phyloP scores from a whole-genome alignment of 768 basidiomycete genomes.

The Pleurotus eryngii region DNA sequence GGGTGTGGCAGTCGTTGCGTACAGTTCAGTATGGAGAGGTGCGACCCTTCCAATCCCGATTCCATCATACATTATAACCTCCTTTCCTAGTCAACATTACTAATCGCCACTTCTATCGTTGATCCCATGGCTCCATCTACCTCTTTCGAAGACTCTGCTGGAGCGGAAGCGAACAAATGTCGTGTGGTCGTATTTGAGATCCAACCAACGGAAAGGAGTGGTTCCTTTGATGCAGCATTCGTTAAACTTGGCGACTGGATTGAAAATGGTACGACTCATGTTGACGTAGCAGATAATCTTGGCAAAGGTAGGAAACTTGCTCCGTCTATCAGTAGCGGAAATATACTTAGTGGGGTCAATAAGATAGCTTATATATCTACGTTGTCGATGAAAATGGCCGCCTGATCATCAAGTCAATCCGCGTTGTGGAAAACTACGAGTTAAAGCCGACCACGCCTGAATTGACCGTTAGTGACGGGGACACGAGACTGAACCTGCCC shows the following conservation, averaged over 20 bases:
- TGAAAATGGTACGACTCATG: conserved; percentile 37
- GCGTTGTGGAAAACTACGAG: background rate
- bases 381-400: conserved; percentile 40
- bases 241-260: conserved; percentile 53
- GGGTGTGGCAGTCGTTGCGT: conserved; percentile 42
- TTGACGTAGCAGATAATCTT: no score
- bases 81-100: conserved; percentile 30
- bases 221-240: conserved; percentile 34
- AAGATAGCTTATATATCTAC: conserved; percentile 38
- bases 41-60: conserved; percentile 6
- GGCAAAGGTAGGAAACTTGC: no score
- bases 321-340: no score
- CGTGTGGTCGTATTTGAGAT: conserved; percentile 39
- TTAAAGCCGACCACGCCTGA: background rate
- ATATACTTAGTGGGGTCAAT: conserved; percentile 16
- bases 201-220: conserved; percentile 18
- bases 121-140: conserved; percentile 30
- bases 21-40: conserved; percentile 39
- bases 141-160: conserved; percentile 26
- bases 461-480: background rate
- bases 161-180: conserved; percentile 32
- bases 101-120: conserved; percentile 46
- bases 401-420: conserved; percentile 28
- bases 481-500: conserved; percentile 42
- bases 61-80: background rate